Evolutionary conservation across 2,329 filamentous ascomycete genomes (phyloP).

Genomic region (Penicillium palitans): DNA sequence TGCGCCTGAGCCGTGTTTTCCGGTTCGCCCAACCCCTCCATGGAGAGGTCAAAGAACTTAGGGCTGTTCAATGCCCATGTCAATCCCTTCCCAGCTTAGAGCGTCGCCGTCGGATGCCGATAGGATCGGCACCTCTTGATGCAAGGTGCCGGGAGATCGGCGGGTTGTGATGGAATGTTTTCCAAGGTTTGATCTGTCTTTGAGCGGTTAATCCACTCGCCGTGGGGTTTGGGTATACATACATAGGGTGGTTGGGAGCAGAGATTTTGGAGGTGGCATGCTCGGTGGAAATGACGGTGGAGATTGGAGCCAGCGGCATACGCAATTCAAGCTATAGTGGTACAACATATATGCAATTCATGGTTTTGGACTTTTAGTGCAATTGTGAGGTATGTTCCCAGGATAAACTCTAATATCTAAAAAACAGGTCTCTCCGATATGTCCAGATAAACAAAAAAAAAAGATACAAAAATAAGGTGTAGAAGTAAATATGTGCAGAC

Average conservation of each 20-base stretch:
- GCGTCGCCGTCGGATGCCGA: not conserved
- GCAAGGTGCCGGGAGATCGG: constrained; percentile 26
- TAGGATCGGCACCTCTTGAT: constrained; percentile 18
- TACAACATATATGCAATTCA: not conserved
- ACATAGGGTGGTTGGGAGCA: not conserved
- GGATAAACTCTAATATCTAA: not conserved
- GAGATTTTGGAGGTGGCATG: not conserved
- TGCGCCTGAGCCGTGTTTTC: not conserved
- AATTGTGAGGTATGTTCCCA: not conserved
- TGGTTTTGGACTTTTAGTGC: not conserved
- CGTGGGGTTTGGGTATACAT: not conserved
- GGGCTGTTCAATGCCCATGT: not conserved
- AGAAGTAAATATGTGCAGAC: constrained; percentile 18
- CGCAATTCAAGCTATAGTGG: not conserved
- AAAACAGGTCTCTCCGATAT: not conserved
- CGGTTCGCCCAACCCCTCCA: not conserved
- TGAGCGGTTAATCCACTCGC: not conserved
- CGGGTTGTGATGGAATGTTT: not conserved
- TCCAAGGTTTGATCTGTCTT: not conserved
- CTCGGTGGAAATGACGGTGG: not conserved
- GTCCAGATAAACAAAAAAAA: not conserved
- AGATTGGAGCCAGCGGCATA: not conserved
- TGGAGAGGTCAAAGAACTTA: not conserved
- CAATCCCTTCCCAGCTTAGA: not conserved
- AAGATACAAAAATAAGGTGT: not conserved